Evolutionary conservation across 2,329 filamentous ascomycete species (phyloP).

Genomic region (Botrytis medusae): DNA sequence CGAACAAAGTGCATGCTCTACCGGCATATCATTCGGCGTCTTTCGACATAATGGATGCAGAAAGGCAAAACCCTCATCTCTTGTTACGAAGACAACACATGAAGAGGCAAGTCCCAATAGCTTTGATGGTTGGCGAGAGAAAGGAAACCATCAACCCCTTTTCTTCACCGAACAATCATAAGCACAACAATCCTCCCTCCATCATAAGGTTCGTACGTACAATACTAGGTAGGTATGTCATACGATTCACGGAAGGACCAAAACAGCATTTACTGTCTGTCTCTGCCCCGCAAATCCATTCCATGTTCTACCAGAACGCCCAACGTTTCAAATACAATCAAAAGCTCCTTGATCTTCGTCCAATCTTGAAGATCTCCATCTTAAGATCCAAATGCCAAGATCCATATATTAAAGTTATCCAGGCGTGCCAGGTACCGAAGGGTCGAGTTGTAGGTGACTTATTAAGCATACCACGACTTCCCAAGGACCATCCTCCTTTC

Average conservation of each 20-base stretch:
- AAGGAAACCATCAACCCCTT: neutral
- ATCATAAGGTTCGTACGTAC: neutral
- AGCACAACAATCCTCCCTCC: neutral
- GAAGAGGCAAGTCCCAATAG: neutral
- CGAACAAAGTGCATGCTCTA: neutral
- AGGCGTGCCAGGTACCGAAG: neutral
- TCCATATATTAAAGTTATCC: conserved; percentile 20
- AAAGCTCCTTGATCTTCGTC: conserved; percentile 17
- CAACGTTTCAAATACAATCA: conserved; percentile 16
- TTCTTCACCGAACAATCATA: neutral
- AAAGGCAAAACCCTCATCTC: conserved; percentile 7
- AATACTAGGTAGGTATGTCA: neutral
- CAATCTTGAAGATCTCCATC: conserved; percentile 22
- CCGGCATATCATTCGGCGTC: neutral
- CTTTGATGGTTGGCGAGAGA: neutral
- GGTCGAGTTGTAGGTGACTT: neutral
- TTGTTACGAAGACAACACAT: conserved; percentile 1
- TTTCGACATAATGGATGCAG: neutral
- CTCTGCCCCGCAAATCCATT: neutral
- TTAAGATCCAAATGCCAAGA: conserved; percentile 17
- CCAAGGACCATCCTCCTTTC: neutral
- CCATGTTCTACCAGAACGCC: neutral
- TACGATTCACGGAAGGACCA: neutral
- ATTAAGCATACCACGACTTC: neutral
- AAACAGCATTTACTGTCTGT: neutral